Evolutionary conservation across 257 asterid species (phyloP).

Genomic region (Plantago ovata): DNA sequence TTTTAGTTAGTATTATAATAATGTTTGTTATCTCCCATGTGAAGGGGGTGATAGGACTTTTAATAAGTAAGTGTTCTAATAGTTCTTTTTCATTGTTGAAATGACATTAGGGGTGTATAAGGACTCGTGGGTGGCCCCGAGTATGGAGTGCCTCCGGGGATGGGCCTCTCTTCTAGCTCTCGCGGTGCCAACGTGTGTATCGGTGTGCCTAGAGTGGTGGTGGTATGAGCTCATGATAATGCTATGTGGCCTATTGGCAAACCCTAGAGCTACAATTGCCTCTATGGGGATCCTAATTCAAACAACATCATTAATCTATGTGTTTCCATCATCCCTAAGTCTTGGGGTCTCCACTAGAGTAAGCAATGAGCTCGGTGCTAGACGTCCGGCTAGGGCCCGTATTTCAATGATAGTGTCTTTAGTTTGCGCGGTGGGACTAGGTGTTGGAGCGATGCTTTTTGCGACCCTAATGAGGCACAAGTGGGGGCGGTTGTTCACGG

Average conservation of each 20-base stretch:
- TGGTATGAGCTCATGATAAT: constrained; percentile 94
- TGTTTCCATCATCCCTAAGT: constrained; percentile 77
- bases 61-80: background rate
- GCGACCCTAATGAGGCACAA: constrained; percentile 50
- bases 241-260: constrained; percentile 64
- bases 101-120: constrained; percentile 39
- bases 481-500: constrained; percentile 79
- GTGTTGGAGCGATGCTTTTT: constrained; percentile 65
- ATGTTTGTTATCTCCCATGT: too few relatives aligned
- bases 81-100: background rate
- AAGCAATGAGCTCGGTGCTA: constrained; percentile 74
- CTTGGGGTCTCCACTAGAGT: constrained; percentile 82
- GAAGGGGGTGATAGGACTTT: background rate
- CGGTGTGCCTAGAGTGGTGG: constrained; percentile 97
- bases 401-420: constrained; percentile 57
- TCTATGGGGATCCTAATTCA: constrained; percentile 90
- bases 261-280: constrained; percentile 75
- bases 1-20: too few relatives aligned
- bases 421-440: constrained; percentile 42
- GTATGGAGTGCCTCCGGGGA: constrained; percentile 59
- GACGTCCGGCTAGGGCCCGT: constrained; percentile 62
- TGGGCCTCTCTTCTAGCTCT: constrained; percentile 65
- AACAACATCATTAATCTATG: constrained; percentile 81
- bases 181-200: constrained; percentile 75
- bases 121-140: constrained; percentile 68